Evolutionary conservation across 78 protist genomes (phyloP), one percentile per base, ranked within the genome.

Genomic region (Dictyostelium firmibasis): DNA sequence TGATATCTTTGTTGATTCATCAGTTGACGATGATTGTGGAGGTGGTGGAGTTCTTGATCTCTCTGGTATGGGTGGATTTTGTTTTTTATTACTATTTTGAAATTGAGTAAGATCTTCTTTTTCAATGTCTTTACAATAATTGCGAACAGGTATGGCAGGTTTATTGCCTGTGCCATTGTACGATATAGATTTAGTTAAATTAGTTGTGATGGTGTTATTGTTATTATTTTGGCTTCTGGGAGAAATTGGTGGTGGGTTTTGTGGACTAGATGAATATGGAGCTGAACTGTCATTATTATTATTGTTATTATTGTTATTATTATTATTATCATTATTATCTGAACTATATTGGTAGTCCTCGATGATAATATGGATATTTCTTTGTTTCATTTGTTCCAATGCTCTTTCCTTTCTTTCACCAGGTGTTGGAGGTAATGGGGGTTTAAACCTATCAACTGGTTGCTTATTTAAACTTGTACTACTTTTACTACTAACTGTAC

Each of bases 391-490:
- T 47, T 89, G 94, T 44, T 89, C 94, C 6, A 89, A 11, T 33
- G 86, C 94, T 38, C 94, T 53, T 33, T 89, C 94, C 36, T 81
- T 81, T 62, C 38, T 89, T 69, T 89, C 94, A 10, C 43, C 35
- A 13, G 81, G 94, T 4, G 94, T 67, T 18, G 94, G 94, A 31
- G 94, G 94, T 25, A 89, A 57, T 20, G 94, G 94, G 18, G 94
- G 83, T 20, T 47, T 89, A 33, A 6, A 16, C 64, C 85, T 81
- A 81, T 81, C 50, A 14, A 27, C 14, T 9, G 9, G 35, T 64
- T 64, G 74, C 25, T 64, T 64, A 64, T 25, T n/a, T 25, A 18
- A n/a, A n/a, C 31, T n/a, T n/a, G 18, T 25, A 64, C 74, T 27
- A 64, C 74, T 64, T 38, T 41, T 76, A 35, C 62, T 50, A 64